Evolutionary conservation across 192 early-diverging fungal genomes (phyloP).

Genomic region (Podila epigama): DNA sequence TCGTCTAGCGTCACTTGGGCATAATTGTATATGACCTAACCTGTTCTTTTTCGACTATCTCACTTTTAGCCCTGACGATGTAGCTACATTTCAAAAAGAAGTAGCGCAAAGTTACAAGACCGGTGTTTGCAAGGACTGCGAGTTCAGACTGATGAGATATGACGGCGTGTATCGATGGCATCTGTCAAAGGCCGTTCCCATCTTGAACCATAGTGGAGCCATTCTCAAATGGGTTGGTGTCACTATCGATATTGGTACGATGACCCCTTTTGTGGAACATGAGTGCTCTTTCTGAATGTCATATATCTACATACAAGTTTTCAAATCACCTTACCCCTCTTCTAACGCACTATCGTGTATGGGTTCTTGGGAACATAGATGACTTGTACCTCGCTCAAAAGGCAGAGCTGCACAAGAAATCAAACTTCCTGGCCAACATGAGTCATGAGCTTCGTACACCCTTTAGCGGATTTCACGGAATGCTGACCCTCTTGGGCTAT

Average conservation of each 20-base stretch:
- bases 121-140: constrained; percentile 47
- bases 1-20: no score
- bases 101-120: constrained; percentile 47
- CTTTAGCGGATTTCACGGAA: constrained; percentile 62
- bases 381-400: constrained; percentile 50
- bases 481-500: constrained; percentile 59
- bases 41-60: neutral
- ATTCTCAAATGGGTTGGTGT: constrained; percentile 46
- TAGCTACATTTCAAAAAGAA: constrained; percentile 42
- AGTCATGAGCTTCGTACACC: constrained; percentile 52
- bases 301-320: neutral
- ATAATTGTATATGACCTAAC: neutral
- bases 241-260: constrained; percentile 46
- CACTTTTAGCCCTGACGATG: constrained; percentile 38
- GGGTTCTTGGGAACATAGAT: no score
- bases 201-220: constrained; percentile 36
- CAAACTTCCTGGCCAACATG: constrained; percentile 60
- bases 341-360: no score
- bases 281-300: no score
- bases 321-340: no score
- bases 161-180: constrained; percentile 48
- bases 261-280: no score
- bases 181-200: constrained; percentile 31
- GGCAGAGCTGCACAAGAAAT: constrained; percentile 53
- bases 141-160: constrained; percentile 46